These are phyloP conservation scores for Rutstroemia sp. DNA, from an alignment of 2,329 filamentous ascomycete genomes.

Conservation along the genomic window DNA sequence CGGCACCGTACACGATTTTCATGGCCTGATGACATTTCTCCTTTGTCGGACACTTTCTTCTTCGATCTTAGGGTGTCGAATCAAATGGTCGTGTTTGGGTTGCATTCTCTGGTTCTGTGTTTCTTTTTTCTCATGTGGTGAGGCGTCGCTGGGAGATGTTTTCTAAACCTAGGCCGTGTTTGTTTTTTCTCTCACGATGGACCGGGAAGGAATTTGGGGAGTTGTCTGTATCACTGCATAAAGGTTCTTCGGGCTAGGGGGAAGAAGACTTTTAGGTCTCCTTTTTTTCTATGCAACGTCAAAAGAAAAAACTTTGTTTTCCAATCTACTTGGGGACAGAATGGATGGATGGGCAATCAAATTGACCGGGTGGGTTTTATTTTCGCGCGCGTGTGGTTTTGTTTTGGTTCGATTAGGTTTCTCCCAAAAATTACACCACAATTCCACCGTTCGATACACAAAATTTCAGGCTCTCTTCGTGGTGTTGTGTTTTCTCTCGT, in stretches of 20 bases:
- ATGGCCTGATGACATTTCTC: constrained; percentile 27
- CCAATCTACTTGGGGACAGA: background rate
- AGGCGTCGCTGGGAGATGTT: constrained; percentile 13
- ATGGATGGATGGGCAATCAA: too few relatives aligned
- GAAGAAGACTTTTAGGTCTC: constrained; percentile 1
- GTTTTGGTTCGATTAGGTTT: background rate
- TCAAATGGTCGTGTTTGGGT: constrained; percentile 12
- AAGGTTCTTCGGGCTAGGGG: constrained; percentile 8
- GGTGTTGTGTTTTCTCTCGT: too few relatives aligned
- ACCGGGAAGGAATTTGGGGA: constrained; percentile 10
- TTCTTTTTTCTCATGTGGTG: constrained; percentile 3
- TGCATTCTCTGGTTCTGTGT: constrained; percentile 20
- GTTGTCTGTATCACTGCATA: constrained; percentile 14
- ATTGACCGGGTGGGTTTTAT: background rate
- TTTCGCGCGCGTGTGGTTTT: background rate
- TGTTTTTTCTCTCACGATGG: constrained; percentile 7
- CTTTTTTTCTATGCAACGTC: background rate
- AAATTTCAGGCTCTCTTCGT: too few relatives aligned
- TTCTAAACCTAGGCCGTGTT: background rate
- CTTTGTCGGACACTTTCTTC: constrained; percentile 10
- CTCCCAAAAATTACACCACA: background rate
- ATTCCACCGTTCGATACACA: too few relatives aligned
- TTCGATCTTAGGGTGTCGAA: constrained; percentile 11
- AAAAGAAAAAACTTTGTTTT: too few relatives aligned
- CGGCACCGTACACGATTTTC: constrained; percentile 27